These are phyloP conservation scores for Geosiphon pyriformis DNA, from an alignment of 192 early-diverging fungal genomes.

Conservation along the genomic window DNA sequence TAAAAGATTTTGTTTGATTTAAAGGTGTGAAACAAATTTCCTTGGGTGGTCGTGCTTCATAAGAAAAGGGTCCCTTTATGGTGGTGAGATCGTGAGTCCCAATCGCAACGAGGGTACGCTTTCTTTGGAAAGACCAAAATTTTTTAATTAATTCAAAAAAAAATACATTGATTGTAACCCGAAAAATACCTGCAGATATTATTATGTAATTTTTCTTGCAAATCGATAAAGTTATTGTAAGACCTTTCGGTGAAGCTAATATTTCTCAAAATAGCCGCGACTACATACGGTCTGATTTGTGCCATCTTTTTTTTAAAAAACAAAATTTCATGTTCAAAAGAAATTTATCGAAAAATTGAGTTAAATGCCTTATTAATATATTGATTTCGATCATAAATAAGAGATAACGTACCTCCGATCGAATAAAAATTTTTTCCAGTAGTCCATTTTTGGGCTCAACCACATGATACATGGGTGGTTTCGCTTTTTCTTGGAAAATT, in stretches of 20 bases:
- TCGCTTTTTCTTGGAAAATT: conserved; percentile 71
- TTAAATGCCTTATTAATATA: not conserved
- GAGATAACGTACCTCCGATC: conserved; percentile 54
- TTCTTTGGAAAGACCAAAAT: conserved; percentile 41
- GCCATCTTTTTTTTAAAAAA: conserved; percentile 60
- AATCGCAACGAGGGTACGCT: conserved; percentile 91
- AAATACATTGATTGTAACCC: not conserved
- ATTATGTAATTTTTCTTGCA: conserved; percentile 98
- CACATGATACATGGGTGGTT: conserved; percentile 62
- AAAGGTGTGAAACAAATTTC: conserved; percentile 92
- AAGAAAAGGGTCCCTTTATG: conserved; percentile 88
- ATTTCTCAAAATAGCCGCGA: conserved; percentile 85
- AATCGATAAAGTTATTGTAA: conserved; percentile 95
- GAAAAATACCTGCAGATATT: conserved; percentile 79
- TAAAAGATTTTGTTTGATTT: conserved; percentile 83
- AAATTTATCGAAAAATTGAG: not conserved
- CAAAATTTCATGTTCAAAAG: not conserved
- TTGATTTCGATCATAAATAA: not conserved
- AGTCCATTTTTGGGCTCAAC: conserved; percentile 51
- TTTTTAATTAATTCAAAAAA: conserved; percentile 3
- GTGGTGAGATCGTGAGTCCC: conserved; percentile 98
- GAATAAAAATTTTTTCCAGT: conserved; percentile 55
- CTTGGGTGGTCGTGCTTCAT: conserved; percentile 85
- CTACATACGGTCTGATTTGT: conserved; percentile 78
- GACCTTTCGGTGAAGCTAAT: conserved; percentile 73